Percentiles rank a stretch among this genome's conserved stretches.
Evolutionary conservation across 148 eudicot species (phyloP).

Genomic region (Rhododendron simsii): DNA sequence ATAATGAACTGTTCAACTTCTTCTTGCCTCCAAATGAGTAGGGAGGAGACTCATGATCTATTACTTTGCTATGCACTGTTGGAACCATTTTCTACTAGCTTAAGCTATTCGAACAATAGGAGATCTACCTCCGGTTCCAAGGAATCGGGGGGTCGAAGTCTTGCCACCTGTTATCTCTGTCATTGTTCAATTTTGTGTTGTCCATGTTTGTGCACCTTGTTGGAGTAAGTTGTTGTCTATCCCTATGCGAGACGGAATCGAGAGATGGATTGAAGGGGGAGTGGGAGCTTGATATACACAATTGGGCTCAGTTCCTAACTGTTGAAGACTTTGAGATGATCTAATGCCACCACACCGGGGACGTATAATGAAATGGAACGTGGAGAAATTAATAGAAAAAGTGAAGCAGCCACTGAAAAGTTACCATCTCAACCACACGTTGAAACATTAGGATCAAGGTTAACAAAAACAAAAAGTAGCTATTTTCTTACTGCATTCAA

Average conservation of each 20-base stretch:
- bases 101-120: neutral
- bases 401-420: neutral
- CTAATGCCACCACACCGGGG: neutral
- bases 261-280: neutral
- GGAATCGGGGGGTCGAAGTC: neutral
- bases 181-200: neutral
- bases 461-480: neutral
- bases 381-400: neutral
- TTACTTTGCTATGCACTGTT: neutral
- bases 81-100: neutral
- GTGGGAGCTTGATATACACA: neutral
- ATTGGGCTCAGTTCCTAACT: neutral
- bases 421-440: neutral
- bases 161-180: neutral
- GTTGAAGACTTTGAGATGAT: neutral
- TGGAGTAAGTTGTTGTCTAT: neutral
- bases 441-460: neutral
- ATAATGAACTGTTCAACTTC: neutral
- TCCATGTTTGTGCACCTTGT: neutral
- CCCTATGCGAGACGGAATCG: neutral
- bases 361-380: neutral
- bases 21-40: neutral
- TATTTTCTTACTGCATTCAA: conserved; percentile 65
- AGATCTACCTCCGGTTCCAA: neutral
- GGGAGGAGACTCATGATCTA: neutral